A percentile compares a stretch with the other conserved stretches of the same genome.
Conservation (phyloP, 169 alveolate genomes). For the Babesia ovata region DNA sequence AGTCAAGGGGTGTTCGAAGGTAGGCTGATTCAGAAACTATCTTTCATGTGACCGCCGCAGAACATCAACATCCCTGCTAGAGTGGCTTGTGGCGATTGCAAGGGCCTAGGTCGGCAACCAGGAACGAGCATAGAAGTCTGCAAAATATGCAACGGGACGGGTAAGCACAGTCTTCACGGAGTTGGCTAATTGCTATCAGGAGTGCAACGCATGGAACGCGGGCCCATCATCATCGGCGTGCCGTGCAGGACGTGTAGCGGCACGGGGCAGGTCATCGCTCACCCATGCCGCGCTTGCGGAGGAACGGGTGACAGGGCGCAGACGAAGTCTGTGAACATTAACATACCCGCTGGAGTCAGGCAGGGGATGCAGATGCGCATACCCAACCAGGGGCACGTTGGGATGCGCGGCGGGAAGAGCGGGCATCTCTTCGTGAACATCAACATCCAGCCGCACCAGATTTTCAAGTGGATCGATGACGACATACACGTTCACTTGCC, state of each 20-base stretch:
- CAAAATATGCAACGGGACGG: conserved; percentile 84
- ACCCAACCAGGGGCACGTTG: conserved; percentile 86
- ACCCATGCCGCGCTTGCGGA: conserved; percentile 82
- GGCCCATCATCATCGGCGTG: conserved; percentile 84
- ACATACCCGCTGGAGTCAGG: conserved; percentile 82
- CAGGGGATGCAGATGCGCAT: conserved; percentile 85
- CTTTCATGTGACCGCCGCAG: conserved; percentile 3
- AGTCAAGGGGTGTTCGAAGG: conserved; percentile 83
- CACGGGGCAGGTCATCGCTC: conserved; percentile 79
- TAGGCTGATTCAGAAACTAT: not conserved
- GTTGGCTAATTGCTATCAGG: conserved; percentile 25
- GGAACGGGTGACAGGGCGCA: conserved; percentile 84
- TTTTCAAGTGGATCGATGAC: conserved; percentile 86
- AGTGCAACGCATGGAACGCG: conserved; percentile 82
- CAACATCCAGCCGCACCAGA: conserved; percentile 82
- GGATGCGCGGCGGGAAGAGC: conserved; percentile 82
- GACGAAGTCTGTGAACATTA: conserved; percentile 78
- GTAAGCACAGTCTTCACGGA: conserved; percentile 22
- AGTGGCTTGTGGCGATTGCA: conserved; percentile 81
- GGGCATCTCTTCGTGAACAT: conserved; percentile 86
- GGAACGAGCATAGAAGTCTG: conserved; percentile 76
- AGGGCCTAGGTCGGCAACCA: conserved; percentile 81
- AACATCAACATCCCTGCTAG: conserved; percentile 75
- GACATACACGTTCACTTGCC: conserved; percentile 87
- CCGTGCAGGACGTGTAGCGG: conserved; percentile 88